phyloP scores from a whole-genome alignment of 2,329 filamentous ascomycete species.

The Drechmeria coniospora region DNA sequence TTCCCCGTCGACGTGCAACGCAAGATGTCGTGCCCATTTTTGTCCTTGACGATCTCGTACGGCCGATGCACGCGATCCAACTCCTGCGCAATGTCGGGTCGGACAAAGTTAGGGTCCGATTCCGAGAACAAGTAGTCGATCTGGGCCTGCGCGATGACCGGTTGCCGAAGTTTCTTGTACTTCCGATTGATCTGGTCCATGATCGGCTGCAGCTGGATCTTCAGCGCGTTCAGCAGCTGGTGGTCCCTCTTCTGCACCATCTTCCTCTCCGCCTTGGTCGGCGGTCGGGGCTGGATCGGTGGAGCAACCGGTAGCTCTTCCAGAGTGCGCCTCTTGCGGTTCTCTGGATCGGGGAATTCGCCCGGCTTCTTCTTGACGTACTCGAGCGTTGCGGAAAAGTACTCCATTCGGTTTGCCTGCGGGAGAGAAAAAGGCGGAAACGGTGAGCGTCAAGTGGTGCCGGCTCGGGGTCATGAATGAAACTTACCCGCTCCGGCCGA shows the following conservation, averaged over 20 bases:
- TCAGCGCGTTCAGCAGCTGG: slow-evolving; percentile 70
- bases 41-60: slow-evolving; percentile 66
- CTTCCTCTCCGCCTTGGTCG: slow-evolving; percentile 67
- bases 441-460: too few relatives aligned
- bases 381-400: slow-evolving; percentile 58
- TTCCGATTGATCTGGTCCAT: slow-evolving; percentile 93
- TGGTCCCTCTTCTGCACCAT: slow-evolving; percentile 69
- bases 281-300: slow-evolving; percentile 48
- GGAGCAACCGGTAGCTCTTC: slow-evolving; percentile 64
- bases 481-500: slow-evolving; percentile 46
- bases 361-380: slow-evolving; percentile 66
- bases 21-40: slow-evolving; percentile 62
- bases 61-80: slow-evolving; percentile 48
- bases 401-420: slow-evolving; percentile 53
- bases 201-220: slow-evolving; percentile 78
- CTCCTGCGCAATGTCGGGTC: slow-evolving; percentile 38
- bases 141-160: slow-evolving; percentile 56
- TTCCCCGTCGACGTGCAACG: slow-evolving; percentile 62
- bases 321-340: slow-evolving; percentile 73
- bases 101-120: slow-evolving; percentile 56
- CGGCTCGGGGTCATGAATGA: neutral
- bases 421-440: neutral
- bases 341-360: slow-evolving; percentile 75
- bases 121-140: slow-evolving; percentile 79
- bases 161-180: slow-evolving; percentile 75